These are phyloP conservation scores for Magnolia officinalis DNA, from an alignment of 164 flowering plant species.

Conservation along the genomic window DNA sequence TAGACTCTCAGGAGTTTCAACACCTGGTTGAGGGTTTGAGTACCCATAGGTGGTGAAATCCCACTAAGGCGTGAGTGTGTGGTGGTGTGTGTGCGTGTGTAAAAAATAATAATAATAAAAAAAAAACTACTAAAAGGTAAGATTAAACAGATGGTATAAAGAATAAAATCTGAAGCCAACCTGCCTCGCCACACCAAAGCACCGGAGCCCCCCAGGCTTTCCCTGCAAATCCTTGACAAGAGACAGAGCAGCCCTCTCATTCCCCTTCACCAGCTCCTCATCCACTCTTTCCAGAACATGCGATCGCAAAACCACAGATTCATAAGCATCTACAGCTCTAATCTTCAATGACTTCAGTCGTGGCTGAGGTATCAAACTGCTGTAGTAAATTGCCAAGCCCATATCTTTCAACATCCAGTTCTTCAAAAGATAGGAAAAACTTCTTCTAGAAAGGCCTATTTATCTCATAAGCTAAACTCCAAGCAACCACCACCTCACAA, in stretches of 20 bases:
- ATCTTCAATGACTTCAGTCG: conserved; percentile 3
- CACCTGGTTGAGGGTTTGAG: too few species aligned
- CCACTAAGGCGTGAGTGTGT: too few species aligned
- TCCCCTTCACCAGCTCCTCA: conserved; percentile 52
- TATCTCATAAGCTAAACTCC: not conserved
- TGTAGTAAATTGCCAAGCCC: conserved; percentile 14
- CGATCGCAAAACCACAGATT: conserved; percentile 17
- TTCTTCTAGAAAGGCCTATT: not conserved
- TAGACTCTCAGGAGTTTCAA: too few species aligned
- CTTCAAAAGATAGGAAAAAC: not conserved
- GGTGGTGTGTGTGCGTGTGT: too few species aligned
- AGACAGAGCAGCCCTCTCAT: conserved; percentile 65
- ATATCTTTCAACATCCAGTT: not conserved
- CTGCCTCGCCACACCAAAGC: conserved; percentile 82
- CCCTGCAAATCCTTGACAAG: conserved; percentile 62
- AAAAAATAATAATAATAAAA: too few species aligned
- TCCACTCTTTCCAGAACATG: conserved; percentile 59
- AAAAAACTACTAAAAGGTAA: too few species aligned
- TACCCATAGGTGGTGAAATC: too few species aligned
- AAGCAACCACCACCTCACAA: not conserved
- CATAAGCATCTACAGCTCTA: conserved; percentile 24
- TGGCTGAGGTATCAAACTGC: conserved; percentile 12
- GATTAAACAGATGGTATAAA: not conserved
- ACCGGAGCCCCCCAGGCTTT: conserved; percentile 59
- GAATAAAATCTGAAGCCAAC: conserved; percentile 21